Base-by-base conservation (phyloP, 148 eudicot genomes). In the Nepenthes mirabilis region DNA sequence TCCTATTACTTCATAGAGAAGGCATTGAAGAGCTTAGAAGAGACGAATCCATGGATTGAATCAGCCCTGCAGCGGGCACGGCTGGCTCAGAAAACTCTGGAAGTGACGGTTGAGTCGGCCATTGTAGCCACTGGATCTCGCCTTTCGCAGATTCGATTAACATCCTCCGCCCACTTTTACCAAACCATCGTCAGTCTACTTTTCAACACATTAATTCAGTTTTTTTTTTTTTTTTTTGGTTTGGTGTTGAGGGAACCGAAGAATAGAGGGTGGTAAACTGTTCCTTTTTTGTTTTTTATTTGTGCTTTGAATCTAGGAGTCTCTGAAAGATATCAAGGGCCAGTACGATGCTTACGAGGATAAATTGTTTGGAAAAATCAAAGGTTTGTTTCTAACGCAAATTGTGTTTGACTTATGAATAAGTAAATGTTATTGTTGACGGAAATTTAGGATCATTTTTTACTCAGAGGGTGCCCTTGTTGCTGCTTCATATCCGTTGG, bases 151-250 rank as follows among this genome's bases (percentile, higher is more conserved):
- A 75, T 90, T 61, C 75, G 75, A 32, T 73, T 79, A 34, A 90
- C 95, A 47, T 75, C 85, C 0, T 76, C 91, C 9, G 90, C 91
- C 66, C 91, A 86, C 73, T 66, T 84, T 52, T 60, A 67, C 6
- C 82, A 79, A 68, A 82, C 86, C 23, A 61, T 84, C 13, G 95
- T 90, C 63, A 65, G 65, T 61, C 60, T 36, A 11, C 52, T 35
- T 47, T 33, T 36, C n/a, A 13, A 13, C 23, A 52, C 6, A 52
- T 11, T 52, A 2, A n/a, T 1, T 52, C 45, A 40, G 8, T 3
- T 40, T 40, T 8, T 3, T 40, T 4, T 8, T 3, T 40, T 7
- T 40, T 23, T 23, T 23, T 23, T 23, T 23, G 23, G 23, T 23
- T 23, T 23, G 23, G 23, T 23, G 8, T 40, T 40, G 45, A 40